These are phyloP conservation scores for Coemansia pectinata DNA, from an alignment of 192 early-diverging fungal genomes.

Conservation along the genomic window DNA sequence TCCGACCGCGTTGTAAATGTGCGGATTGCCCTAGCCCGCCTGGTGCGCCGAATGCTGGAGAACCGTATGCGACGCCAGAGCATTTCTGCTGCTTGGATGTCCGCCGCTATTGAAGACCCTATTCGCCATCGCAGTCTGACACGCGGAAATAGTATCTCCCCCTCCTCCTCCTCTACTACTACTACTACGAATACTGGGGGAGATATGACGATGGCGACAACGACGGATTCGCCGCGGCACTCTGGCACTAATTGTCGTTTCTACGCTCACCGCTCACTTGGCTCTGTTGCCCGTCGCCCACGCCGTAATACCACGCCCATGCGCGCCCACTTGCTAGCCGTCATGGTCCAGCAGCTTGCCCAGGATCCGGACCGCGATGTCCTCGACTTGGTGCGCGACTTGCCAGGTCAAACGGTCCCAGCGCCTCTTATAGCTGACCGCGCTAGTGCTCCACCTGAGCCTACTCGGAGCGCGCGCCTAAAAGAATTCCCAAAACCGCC, in stretches of 20 bases:
- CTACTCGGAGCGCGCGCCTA: background rate
- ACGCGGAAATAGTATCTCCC: background rate
- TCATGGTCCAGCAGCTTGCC: constrained; percentile 46
- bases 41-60: constrained; percentile 49
- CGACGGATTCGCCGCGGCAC: background rate
- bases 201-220: background rate
- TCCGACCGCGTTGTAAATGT: constrained; percentile 71
- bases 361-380: constrained; percentile 52
- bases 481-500: background rate
- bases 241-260: constrained; percentile 1
- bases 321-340: constrained; percentile 52
- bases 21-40: constrained; percentile 68
- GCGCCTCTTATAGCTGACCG: background rate
- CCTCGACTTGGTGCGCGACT: constrained; percentile 33
- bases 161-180: background rate
- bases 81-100: constrained; percentile 19
- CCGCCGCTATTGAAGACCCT: background rate
- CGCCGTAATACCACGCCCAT: constrained; percentile 50
- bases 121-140: background rate
- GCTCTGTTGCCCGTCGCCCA: constrained; percentile 21
- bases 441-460: background rate
- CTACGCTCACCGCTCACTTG: constrained; percentile 32
- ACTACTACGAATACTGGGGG: too few relatives aligned
- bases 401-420: constrained; percentile 19
- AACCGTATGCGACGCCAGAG: constrained; percentile 45